Evolutionary conservation across 306 rosid species (phyloP).

Genomic region (Parietaria judaica): DNA sequence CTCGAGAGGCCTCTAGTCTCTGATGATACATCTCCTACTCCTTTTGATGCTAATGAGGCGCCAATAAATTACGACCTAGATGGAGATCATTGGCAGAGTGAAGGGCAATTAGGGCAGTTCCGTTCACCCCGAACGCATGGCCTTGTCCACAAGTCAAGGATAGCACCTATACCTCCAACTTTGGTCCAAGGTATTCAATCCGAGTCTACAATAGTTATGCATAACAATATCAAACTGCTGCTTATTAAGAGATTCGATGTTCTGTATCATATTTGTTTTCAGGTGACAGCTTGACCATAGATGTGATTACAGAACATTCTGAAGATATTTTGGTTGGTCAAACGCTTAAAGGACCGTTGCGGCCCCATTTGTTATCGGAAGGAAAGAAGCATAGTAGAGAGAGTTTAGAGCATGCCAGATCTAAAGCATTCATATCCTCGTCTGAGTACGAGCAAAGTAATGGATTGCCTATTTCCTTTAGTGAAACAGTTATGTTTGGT

Average conservation of each 20-base stretch:
- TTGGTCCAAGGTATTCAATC: constrained; percentile 31
- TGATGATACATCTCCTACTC: constrained; percentile 29
- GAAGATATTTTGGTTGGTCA: constrained; percentile 52
- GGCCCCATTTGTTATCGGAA: constrained; percentile 32
- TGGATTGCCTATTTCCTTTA: constrained; percentile 32
- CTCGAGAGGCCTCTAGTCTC: constrained; percentile 77
- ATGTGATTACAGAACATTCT: constrained; percentile 41
- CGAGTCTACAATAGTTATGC: neutral
- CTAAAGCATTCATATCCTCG: constrained; percentile 27
- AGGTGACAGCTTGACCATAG: constrained; percentile 49
- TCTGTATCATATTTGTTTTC: neutral
- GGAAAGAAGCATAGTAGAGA: constrained; percentile 31
- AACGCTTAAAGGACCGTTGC: constrained; percentile 47
- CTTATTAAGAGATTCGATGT: neutral
- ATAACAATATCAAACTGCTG: neutral
- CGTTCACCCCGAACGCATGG: constrained; percentile 51
- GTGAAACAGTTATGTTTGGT: neutral
- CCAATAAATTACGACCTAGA: constrained; percentile 74
- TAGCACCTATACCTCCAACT: constrained; percentile 34
- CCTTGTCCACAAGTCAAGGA: constrained; percentile 64
- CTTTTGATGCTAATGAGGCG: constrained; percentile 36
- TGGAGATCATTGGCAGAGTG: constrained; percentile 60
- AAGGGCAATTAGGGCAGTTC: constrained; percentile 50
- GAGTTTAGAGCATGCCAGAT: constrained; percentile 30
- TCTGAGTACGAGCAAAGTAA: constrained; percentile 65